Conservation (phyloP, 2,329 filamentous ascomycete species). For the Colletotrichum musae region DNA sequence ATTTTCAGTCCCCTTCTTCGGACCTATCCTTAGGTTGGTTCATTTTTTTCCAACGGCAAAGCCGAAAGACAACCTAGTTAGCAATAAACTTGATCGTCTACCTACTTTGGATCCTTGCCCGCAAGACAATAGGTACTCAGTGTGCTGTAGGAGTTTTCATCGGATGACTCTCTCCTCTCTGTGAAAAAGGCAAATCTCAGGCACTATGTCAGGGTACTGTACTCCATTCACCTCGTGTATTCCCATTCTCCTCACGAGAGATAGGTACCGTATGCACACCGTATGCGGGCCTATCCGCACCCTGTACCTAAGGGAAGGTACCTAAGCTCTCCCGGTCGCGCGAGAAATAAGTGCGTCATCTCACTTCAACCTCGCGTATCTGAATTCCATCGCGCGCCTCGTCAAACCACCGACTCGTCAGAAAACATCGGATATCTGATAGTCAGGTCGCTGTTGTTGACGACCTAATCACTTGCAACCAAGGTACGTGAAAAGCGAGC, state of each 20-base stretch:
- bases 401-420: slow-evolving; percentile 2
- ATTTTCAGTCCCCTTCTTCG: too few species aligned
- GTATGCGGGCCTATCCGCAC: neutral
- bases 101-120: too few species aligned
- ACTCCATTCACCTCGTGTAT: slow-evolving; percentile 1
- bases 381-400: neutral
- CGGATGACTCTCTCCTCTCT: neutral
- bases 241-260: slow-evolving; percentile 1
- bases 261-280: neutral
- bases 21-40: too few species aligned
- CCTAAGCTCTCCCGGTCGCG: too few species aligned
- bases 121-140: neutral
- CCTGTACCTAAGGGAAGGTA: neutral
- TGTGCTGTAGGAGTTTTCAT: neutral
- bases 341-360: slow-evolving; percentile 5
- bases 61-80: too few species aligned
- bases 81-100: too few species aligned
- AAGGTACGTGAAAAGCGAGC: too few species aligned
- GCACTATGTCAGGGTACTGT: neutral
- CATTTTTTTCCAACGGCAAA: too few species aligned
- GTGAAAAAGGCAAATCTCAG: neutral
- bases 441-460: neutral
- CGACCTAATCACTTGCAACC: too few species aligned
- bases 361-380: neutral
- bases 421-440: slow-evolving; percentile 14